Evolutionary conservation across 441 rosid species (phyloP), one percentile per base, ranked within the genome.

Genomic region (Erodium chrysanthum): DNA sequence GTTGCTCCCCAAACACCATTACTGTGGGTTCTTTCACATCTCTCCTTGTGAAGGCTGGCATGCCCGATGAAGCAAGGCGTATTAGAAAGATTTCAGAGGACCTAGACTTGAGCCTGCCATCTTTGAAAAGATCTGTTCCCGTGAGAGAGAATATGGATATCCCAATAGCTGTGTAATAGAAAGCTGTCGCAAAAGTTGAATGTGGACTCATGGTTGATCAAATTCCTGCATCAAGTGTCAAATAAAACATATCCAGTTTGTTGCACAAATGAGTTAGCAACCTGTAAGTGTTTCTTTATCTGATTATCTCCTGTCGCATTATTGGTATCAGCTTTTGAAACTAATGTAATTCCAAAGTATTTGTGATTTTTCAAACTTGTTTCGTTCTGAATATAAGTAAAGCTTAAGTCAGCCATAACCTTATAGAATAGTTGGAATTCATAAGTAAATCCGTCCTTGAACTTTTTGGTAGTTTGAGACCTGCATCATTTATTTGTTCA

Each of bases 31-130:
- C 96, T 56, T 81, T 92, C 75, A 54, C 81, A 29, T 86, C 96
- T 75, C 85, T 85, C 79, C 92, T 92, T 75, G 76, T 87, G 67
- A 92, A 92, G 78, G 89, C 92, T 54, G 98, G 96, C 73, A 88
- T 88, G 96, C 86, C 88, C 65, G 79, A 72, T 58, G 96, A 90
- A 78, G 98, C 94, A 33, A 79, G 65, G 68, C 80, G 66, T 8
- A 67, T 90, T 66, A 77, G 67, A 75, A 75, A 59, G 67, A 61
- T 71, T 22, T n/a, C n/a, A n/a, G 76, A 73, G 77, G 81, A 74
- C 68, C 75, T 46, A 48, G 77, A 70, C 70, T 68, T 73, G 74
- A 75, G 56, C 64, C 56, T 70, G 78, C 70, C 65, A 12, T 64
- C 62, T 76, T 78, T 65, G 70, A 79, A 74, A 64, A 46, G 64